These are phyloP conservation scores for Aureobasidium musti DNA, from an alignment of 2,329 filamentous ascomycete genomes.

Conservation along the genomic window DNA sequence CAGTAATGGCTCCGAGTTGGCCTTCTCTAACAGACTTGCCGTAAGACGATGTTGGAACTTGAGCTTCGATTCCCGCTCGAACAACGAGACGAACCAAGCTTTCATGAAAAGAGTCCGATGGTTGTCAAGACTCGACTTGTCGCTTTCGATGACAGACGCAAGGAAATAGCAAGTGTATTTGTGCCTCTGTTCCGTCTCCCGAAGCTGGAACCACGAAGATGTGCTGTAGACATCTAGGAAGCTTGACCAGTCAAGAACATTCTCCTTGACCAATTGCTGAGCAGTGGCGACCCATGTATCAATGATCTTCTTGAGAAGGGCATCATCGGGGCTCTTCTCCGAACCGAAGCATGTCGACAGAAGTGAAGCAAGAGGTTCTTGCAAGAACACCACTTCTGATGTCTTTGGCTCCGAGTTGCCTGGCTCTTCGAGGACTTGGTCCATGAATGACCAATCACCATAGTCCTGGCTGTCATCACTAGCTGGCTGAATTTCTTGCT, in stretches of 20 bases:
- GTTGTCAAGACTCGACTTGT: conserved; percentile 46
- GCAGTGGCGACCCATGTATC: conserved; percentile 59
- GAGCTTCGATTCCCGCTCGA: conserved; percentile 61
- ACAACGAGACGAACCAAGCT: conserved; percentile 57
- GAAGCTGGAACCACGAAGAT: conserved; percentile 53
- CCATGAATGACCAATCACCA: conserved; percentile 59
- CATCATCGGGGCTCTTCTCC: conserved; percentile 57
- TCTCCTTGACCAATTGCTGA: conserved; percentile 49
- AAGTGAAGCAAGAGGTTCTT: conserved; percentile 55
- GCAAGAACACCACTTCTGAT: conserved; percentile 47
- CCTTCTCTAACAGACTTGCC: conserved; percentile 54
- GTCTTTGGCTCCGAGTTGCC: not conserved
- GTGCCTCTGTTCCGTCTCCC: conserved; percentile 49
- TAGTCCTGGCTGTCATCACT: conserved; percentile 67
- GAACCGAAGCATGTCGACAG: conserved; percentile 64
- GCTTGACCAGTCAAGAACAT: conserved; percentile 54
- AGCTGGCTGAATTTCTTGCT: conserved; percentile 39
- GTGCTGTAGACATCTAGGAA: conserved; percentile 58
- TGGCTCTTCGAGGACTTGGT: conserved; percentile 41
- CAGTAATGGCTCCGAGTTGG: conserved; percentile 52
- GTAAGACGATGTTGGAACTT: conserved; percentile 63
- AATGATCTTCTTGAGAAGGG: conserved; percentile 53
- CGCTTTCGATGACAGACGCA: conserved; percentile 45
- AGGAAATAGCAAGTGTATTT: conserved; percentile 52
- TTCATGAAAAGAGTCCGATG: conserved; percentile 54